phyloP scores from a whole-genome alignment of 208 protist genomes.

The Lotmaria passim region DNA sequence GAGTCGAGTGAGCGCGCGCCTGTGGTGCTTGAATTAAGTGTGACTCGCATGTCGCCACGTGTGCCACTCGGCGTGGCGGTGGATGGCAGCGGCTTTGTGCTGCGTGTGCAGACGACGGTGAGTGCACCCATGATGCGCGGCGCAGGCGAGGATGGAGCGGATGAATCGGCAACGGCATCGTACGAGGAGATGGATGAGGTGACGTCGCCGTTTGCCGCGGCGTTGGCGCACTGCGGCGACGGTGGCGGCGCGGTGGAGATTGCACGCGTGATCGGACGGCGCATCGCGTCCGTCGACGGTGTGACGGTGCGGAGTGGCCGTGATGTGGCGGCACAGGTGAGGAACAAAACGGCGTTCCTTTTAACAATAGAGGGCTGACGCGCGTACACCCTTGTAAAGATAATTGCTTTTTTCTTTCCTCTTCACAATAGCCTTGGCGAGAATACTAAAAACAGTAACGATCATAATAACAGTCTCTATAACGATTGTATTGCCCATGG shows the following conservation, averaged over 20 bases:
- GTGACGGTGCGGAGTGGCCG: slow-evolving; percentile 32
- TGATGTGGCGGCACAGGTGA: slow-evolving; percentile 41
- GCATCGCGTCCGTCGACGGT: slow-evolving; percentile 38
- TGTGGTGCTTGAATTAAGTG: slow-evolving; percentile 9
- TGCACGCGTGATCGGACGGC: slow-evolving; percentile 33
- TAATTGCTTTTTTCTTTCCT: neutral
- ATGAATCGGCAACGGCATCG: neutral
- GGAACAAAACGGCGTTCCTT: slow-evolving; percentile 18
- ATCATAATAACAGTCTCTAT: too few relatives aligned
- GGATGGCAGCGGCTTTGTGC: slow-evolving; percentile 22
- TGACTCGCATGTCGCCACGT: slow-evolving; percentile 26
- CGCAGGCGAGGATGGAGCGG: neutral
- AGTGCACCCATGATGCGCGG: neutral
- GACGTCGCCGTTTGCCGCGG: slow-evolving; percentile 32
- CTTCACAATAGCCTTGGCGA: neutral
- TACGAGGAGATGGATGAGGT: slow-evolving; percentile 15
- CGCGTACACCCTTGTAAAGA: too few relatives aligned
- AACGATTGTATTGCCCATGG: neutral
- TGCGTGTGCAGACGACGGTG: slow-evolving; percentile 31
- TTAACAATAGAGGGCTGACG: slow-evolving; percentile 13
- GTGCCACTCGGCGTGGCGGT: slow-evolving; percentile 57
- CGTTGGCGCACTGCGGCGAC: neutral
- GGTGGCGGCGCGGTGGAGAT: neutral
- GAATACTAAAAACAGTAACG: too few relatives aligned
- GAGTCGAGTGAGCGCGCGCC: neutral